Evolutionary conservation across 2,329 filamentous ascomycete species (phyloP).

Genomic region (Xylariaceae sp.): DNA sequence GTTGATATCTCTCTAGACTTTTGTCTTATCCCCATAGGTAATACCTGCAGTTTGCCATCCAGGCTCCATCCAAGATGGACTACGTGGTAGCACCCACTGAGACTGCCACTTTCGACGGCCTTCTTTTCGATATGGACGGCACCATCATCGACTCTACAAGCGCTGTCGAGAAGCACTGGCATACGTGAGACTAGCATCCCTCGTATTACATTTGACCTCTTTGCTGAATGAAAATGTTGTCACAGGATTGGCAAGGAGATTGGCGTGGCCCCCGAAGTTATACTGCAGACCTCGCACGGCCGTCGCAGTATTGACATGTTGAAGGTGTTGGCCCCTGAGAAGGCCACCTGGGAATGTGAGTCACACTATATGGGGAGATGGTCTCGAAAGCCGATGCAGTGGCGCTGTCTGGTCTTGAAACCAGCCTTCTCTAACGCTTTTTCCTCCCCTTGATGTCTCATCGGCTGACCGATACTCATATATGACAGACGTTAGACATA

Average conservation of each 20-base stretch:
- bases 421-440: not conserved
- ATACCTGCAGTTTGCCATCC: not conserved
- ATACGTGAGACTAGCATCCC: slow-evolving; percentile 47
- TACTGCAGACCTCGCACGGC: slow-evolving; percentile 88
- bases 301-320: slow-evolving; percentile 85
- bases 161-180: slow-evolving; percentile 77
- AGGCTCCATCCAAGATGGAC: slow-evolving; percentile 22
- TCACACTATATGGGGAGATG: slow-evolving; percentile 14
- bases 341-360: slow-evolving; percentile 92
- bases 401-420: slow-evolving; percentile 2
- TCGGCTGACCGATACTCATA: slow-evolving; percentile 11
- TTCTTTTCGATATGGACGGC: slow-evolving; percentile 76
- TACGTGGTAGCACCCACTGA: slow-evolving; percentile 43
- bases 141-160: slow-evolving; percentile 80
- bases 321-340: slow-evolving; percentile 73
- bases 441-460: slow-evolving; percentile 10
- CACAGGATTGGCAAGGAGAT: slow-evolving; percentile 76
- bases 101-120: slow-evolving; percentile 50
- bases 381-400: slow-evolving; percentile 3
- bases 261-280: slow-evolving; percentile 77
- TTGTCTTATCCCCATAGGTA: too few species aligned
- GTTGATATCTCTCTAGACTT: too few species aligned
- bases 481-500: slow-evolving; percentile 67
- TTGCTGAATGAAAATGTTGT: slow-evolving; percentile 3
- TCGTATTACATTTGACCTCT: slow-evolving; percentile 1